Percentiles rank a stretch among this genome's conserved stretches.
phyloP scores from a whole-genome alignment of 352 stramenopile species.

The Pythium vanterpoolii region DNA sequence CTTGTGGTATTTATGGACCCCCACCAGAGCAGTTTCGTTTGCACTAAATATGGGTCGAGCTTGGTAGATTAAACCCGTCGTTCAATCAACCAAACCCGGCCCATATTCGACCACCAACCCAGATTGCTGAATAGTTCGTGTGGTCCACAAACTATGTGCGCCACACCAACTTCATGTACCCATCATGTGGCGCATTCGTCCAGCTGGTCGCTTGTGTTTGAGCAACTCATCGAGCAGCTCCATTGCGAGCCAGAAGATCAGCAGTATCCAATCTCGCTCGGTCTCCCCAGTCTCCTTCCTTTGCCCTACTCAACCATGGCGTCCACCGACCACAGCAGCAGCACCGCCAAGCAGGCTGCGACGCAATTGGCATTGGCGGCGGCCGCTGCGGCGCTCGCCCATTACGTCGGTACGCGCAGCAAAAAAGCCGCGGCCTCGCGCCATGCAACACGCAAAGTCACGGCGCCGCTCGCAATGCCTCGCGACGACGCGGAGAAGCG shows the following conservation, averaged over 20 bases:
- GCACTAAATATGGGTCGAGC: not conserved
- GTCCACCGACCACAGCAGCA: slow-evolving; percentile 1
- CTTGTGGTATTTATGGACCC: not conserved
- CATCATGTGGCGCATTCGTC: not conserved
- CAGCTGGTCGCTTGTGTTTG: slow-evolving; percentile 4
- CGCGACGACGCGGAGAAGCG: slow-evolving; percentile 39
- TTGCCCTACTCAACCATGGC: not conserved
- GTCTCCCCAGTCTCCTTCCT: not conserved
- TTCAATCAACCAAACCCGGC: not conserved
- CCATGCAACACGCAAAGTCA: not conserved
- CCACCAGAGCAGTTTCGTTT: not conserved
- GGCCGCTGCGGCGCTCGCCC: slow-evolving; percentile 51
- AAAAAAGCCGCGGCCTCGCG: slow-evolving; percentile 20
- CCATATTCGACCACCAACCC: not conserved
- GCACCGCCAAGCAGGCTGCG: slow-evolving; percentile 28
- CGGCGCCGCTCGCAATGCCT: not conserved
- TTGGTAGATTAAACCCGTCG: not conserved
- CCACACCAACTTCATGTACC: slow-evolving; percentile 5
- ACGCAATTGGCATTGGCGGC: slow-evolving; percentile 58
- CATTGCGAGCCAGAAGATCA: not conserved
- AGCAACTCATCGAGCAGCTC: slow-evolving; percentile 11
- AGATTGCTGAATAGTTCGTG: not conserved
- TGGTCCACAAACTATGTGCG: not conserved
- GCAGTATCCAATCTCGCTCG: not conserved
- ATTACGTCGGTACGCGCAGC: slow-evolving; percentile 56